Conservation (phyloP, 2,329 filamentous ascomycete genomes). For the Penicillium sp. region DNA sequence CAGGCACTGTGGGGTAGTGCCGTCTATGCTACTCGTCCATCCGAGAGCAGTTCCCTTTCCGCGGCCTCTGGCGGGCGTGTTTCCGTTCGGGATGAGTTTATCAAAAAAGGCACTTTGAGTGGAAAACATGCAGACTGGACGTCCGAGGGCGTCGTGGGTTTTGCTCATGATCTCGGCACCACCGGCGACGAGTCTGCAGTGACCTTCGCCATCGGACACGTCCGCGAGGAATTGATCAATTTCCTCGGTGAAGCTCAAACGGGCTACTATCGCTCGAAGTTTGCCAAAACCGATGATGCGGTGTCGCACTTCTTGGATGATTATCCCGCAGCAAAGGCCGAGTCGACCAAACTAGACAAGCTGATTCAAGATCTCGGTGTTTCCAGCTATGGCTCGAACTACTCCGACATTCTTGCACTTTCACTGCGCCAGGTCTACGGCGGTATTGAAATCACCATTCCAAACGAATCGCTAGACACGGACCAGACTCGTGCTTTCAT, state of each 20-base stretch:
- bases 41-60: conserved; percentile 19
- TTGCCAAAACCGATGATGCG: conserved; percentile 25
- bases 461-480: conserved; percentile 27
- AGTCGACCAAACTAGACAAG: conserved; percentile 28
- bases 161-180: conserved; percentile 34
- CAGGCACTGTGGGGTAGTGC: conserved; percentile 38
- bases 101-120: conserved; percentile 25
- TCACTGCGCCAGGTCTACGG: conserved; percentile 39
- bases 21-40: conserved; percentile 34
- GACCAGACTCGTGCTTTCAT: conserved; percentile 29
- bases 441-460: conserved; percentile 35
- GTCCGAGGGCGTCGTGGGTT: conserved; percentile 27
- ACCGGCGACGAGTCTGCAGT: conserved; percentile 22
- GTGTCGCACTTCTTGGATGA: conserved; percentile 36
- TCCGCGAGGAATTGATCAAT: conserved; percentile 34
- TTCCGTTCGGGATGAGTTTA: conserved; percentile 28
- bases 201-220: conserved; percentile 39
- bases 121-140: conserved; percentile 21
- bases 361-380: conserved; percentile 17
- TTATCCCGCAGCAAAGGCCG: conserved; percentile 29
- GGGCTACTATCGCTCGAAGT: conserved; percentile 33
- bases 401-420: conserved; percentile 35
- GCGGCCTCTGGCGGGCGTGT: conserved; percentile 23
- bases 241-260: conserved; percentile 33
- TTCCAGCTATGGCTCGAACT: conserved; percentile 28